phyloP scores from a whole-genome alignment of 2,329 filamentous ascomycete species.

The Aspergillus neotritici region DNA sequence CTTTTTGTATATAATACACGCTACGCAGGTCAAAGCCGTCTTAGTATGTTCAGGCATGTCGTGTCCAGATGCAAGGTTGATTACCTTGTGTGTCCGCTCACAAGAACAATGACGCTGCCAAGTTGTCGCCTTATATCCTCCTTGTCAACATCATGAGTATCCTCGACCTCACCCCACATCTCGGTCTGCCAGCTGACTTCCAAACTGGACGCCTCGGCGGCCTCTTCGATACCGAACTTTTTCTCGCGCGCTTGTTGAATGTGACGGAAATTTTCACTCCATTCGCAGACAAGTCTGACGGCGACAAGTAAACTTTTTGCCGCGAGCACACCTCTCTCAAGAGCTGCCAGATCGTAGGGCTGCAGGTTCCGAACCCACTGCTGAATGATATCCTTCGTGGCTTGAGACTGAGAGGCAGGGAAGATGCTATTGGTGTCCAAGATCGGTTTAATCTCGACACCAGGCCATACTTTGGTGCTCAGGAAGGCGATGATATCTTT shows the following conservation, averaged over 20 bases:
- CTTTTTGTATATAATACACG: too few relatives aligned
- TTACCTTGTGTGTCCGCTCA: slow-evolving; percentile 52
- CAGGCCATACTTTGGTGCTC: slow-evolving; percentile 72
- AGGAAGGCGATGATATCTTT: slow-evolving; percentile 67
- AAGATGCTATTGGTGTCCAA: slow-evolving; percentile 73
- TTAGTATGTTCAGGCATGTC: too few relatives aligned
- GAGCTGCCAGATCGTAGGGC: slow-evolving; percentile 74
- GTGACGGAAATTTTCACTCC: slow-evolving; percentile 68
- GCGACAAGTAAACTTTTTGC: slow-evolving; percentile 81
- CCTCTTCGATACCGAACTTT: slow-evolving; percentile 75
- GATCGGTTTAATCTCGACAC: slow-evolving; percentile 71
- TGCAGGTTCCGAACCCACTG: slow-evolving; percentile 70
- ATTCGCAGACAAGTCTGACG: slow-evolving; percentile 72
- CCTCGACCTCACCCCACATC: slow-evolving; percentile 94
- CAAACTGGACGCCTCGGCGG: slow-evolving; percentile 67
- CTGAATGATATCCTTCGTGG: slow-evolving; percentile 69
- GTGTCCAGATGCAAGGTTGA: too few relatives aligned
- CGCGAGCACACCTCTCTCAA: slow-evolving; percentile 78
- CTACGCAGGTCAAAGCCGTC: too few relatives aligned
- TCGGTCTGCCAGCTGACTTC: slow-evolving; percentile 88
- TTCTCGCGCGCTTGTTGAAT: slow-evolving; percentile 35
- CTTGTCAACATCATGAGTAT: slow-evolving; percentile 93
- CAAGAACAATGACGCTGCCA: slow-evolving; percentile 76
- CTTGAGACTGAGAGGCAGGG: slow-evolving; percentile 65
- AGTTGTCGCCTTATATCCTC: slow-evolving; percentile 85